Evolutionary conservation across 805 yeast species (phyloP), one percentile per base, ranked within the genome.

Genomic region (Blastobotrys mokoenaii): DNA sequence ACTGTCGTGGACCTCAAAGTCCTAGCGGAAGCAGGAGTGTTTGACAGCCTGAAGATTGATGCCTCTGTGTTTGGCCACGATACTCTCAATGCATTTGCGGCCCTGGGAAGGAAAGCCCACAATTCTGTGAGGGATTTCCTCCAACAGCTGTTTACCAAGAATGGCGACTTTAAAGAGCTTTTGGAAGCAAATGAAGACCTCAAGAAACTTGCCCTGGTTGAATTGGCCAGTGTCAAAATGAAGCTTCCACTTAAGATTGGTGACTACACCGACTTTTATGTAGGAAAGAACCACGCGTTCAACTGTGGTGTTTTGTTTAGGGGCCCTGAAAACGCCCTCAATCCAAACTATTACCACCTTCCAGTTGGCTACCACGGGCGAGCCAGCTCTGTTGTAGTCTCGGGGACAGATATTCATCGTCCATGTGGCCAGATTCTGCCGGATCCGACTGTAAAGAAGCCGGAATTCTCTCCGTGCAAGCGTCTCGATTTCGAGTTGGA

Each of bases 321-420:
- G 17, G 57, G 48, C 12, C 53, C 55, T 10, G 45, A 50, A 10
- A 52, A 54, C 17, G 60, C 59, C 3, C 45, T 56, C 12, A 51
- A 51, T 16, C 56, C 51, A 17, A 56, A 56, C 45, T 56, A 51
- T 43, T 47, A 48, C 29, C 59, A 56, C 18, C 34, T 55, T 3
- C 60, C 60, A 3, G 55, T 55, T 4, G 59, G 57, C 1, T 56
- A 56, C 39, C 59, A 56, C 20, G 59, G 59, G 10, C 46, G 60
- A 18, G 55, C 58, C 14, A 47, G 53, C 16, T 50, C 59, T 2
- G 50, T 56, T 2, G 56, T 55, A 14, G 50, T 56, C 5, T 54
- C 60, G 6, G 58, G 58, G 6, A 56, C 60, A 6, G 39, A 45
- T 12, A 46, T 56, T 32, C 40, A 39, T 12, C 45, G 60, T 1